phyloP scores from a whole-genome alignment of 2,329 filamentous ascomycete species.

The Microdochium trichocladiopsis region DNA sequence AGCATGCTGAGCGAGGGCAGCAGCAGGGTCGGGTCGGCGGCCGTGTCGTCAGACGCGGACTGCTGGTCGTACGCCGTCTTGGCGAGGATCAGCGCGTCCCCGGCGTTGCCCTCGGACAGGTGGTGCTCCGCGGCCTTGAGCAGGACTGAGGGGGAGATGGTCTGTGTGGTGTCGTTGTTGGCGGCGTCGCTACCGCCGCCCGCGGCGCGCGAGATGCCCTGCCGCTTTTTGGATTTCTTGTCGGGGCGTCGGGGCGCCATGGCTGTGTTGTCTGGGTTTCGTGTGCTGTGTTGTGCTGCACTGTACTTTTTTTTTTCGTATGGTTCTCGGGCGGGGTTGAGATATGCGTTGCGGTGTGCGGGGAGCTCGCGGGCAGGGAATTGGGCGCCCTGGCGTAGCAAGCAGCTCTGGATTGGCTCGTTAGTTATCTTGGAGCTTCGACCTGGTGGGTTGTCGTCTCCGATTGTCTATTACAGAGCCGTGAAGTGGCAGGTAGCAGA shows the following conservation, averaged over 20 bases:
- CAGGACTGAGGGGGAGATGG: slow-evolving; percentile 20
- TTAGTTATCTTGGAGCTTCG: no score
- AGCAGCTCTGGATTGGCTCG: no score
- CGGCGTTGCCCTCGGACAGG: slow-evolving; percentile 20
- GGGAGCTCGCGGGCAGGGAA: no score
- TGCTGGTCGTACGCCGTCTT: slow-evolving; percentile 20
- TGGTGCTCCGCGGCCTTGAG: slow-evolving; percentile 23
- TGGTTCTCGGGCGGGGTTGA: background rate
- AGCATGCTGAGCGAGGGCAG: slow-evolving; percentile 67
- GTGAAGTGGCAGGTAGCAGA: no score
- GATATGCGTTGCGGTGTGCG: no score
- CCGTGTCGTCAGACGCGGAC: slow-evolving; percentile 31
- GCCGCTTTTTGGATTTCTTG: slow-evolving; percentile 20
- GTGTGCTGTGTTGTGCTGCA: background rate
- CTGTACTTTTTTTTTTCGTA: background rate
- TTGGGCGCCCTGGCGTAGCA: no score
- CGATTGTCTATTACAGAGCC: no score
- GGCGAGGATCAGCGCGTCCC: slow-evolving; percentile 18
- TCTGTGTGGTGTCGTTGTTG: slow-evolving; percentile 9
- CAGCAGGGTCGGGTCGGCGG: slow-evolving; percentile 11
- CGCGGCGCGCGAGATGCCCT: slow-evolving; percentile 14
- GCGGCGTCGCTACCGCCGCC: slow-evolving; percentile 1
- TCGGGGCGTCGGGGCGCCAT: slow-evolving; percentile 25
- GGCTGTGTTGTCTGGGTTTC: background rate
- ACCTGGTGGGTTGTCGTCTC: no score